Percentiles rank a stretch among this genome's conserved stretches.
phyloP scores from a whole-genome alignment of 768 basidiomycete genomes.

The Lactarius hatsudake region DNA sequence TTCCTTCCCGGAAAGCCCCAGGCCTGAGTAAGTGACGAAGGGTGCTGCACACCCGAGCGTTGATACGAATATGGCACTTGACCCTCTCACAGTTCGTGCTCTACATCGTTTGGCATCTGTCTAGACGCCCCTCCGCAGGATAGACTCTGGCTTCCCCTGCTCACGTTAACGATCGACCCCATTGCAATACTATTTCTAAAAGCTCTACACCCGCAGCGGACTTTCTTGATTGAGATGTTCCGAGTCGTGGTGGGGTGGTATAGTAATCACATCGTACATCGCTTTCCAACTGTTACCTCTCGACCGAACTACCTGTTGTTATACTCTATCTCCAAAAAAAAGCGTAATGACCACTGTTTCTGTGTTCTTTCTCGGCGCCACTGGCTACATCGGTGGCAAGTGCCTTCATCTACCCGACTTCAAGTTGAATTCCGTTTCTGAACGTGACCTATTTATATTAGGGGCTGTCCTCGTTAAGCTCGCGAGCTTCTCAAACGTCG shows the following conservation, averaged over 20 bases:
- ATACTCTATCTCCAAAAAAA: background rate
- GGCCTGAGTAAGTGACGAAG: too few species aligned
- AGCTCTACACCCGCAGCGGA: background rate
- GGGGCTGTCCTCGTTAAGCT: slow-evolving; percentile 12
- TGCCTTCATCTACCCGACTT: background rate
- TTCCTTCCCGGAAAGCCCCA: background rate
- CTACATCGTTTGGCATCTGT: background rate
- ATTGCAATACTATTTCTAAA: background rate
- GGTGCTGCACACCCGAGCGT: background rate
- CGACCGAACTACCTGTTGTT: background rate
- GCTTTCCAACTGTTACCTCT: background rate
- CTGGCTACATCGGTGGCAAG: slow-evolving; percentile 21
- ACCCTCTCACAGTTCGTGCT: background rate
- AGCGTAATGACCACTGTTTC: slow-evolving; percentile 8
- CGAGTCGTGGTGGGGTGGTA: background rate
- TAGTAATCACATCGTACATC: background rate
- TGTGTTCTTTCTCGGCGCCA: slow-evolving; percentile 19
- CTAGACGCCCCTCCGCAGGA: too few species aligned
- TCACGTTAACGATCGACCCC: background rate
- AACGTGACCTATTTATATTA: background rate
- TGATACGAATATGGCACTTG: background rate
- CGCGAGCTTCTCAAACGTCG: background rate
- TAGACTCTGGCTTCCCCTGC: background rate
- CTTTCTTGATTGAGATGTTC: background rate
- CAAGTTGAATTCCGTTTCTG: background rate